Conservation (phyloP, 306 rosid species). For the Cucumis melo region DNA sequence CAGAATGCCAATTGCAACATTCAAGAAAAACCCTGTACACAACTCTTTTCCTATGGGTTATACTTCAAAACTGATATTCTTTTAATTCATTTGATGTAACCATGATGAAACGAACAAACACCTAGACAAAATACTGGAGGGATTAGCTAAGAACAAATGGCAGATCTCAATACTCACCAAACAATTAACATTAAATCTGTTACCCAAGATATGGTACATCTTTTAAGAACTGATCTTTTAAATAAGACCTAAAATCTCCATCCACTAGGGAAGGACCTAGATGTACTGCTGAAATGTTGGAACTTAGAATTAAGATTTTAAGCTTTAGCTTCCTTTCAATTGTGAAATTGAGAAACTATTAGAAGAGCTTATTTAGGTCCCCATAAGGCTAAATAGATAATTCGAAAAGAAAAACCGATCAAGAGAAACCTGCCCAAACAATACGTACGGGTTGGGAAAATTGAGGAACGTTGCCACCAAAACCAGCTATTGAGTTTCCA, state of each 20-base stretch:
- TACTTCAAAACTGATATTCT: background rate
- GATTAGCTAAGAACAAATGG: background rate
- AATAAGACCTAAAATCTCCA: background rate
- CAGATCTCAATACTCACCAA: background rate
- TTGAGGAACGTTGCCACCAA: constrained; percentile 52
- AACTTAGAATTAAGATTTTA: background rate
- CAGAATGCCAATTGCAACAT: background rate
- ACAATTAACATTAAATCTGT: background rate
- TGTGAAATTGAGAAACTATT: background rate
- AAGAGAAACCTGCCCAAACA: constrained; percentile 8
- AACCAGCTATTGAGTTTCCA: constrained; percentile 43
- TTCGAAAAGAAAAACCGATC: background rate
- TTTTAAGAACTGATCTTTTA: background rate
- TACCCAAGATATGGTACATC: background rate
- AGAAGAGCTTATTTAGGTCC: background rate
- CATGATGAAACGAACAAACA: background rate
- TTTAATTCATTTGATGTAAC: background rate
- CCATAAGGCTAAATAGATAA: background rate
- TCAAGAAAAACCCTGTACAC: background rate
- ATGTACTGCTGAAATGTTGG: background rate
- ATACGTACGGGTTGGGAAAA: constrained; percentile 66
- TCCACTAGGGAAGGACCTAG: background rate
- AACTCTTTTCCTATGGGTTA: background rate
- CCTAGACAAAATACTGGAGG: background rate
- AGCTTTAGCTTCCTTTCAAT: background rate